Evolutionary conservation across 345 rosid species (phyloP), one percentile per base, ranked within the genome.

Genomic region (Lumnitzera racemosa): DNA sequence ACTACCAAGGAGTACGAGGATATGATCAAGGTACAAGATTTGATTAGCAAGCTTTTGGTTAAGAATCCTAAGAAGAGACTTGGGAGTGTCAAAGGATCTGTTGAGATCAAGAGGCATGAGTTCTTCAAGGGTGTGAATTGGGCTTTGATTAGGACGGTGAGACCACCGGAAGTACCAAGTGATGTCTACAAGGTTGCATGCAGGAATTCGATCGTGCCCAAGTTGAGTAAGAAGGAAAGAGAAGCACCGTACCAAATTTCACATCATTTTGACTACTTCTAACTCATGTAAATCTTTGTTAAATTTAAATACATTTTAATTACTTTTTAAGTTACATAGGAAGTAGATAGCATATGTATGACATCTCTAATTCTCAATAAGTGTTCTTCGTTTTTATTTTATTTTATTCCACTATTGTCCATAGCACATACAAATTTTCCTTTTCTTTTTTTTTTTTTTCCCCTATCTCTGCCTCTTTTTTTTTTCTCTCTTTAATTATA

Each of bases 21-120:
- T 27, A 77, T 81, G 81, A 84, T 76, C 53, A 81, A 66, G 62
- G 80, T 80, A 64, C 91, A 85, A 74, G 89, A 92, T 70, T 86
- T 92, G 16, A 85, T 92, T 14, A 64, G 78, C 48, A 82, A 65
- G 71, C 81, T 92, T 17, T 74, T 89, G 12, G 81, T 77, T 55
- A 92, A 92, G 84, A 87, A 85, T 57, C 96, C 98, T 4, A 81
- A 74, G 87, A 87, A 82, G 78, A 81, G 98, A 68, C 72, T 87
- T 1, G 98, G 98, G 50, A 79, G 85, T 51, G 59, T 81, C 36
- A 77, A 81, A 69, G 98, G 98, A 2, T 81, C 98, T 12, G 74
- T 73, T 1, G 96, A 89, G 73, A 83, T 92, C 70, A 92, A 87
- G 73, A 59, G 88, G 68, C 98, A 92, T 56, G 96, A 77, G 47